Evolutionary conservation across 768 basidiomycete species (phyloP).

Genomic region (Boletus rubropictus): DNA sequence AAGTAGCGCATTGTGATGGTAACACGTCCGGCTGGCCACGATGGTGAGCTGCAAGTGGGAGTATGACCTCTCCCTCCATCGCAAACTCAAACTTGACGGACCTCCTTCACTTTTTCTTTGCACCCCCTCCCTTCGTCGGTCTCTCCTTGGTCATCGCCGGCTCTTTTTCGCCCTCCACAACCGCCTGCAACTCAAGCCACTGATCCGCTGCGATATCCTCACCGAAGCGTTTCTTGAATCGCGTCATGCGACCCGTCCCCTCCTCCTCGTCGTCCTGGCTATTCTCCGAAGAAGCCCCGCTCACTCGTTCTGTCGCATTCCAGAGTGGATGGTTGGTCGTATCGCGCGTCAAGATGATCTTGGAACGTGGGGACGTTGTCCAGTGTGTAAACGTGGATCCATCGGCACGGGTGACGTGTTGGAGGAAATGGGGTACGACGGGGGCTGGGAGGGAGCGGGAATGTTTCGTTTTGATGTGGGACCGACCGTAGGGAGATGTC

Average conservation of each 20-base stretch:
- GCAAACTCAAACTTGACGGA: not conserved
- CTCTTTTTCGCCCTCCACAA: conserved; percentile 25
- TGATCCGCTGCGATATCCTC: conserved; percentile 38
- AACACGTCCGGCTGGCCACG: too few species aligned
- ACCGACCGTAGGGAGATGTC: conserved; percentile 74
- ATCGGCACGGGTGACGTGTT: conserved; percentile 80
- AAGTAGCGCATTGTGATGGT: not conserved
- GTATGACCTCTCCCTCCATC: not conserved
- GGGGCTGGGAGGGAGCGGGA: conserved; percentile 70
- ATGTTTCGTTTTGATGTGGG: conserved; percentile 76
- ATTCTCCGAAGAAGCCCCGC: conserved; percentile 40
- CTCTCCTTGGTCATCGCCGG: conserved; percentile 23
- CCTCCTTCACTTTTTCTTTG: conserved; percentile 21
- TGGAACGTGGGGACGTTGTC: conserved; percentile 80
- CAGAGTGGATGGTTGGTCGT: conserved; percentile 86
- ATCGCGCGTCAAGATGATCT: conserved; percentile 76
- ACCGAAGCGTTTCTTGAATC: conserved; percentile 73
- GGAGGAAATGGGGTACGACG: conserved; percentile 79
- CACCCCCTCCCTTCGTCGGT: conserved; percentile 7
- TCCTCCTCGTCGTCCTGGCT: conserved; percentile 61
- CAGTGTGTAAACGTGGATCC: conserved; percentile 84
- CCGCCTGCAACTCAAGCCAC: conserved; percentile 25
- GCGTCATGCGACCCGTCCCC: conserved; percentile 69
- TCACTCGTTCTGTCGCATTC: conserved; percentile 58
- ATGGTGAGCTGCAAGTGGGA: not conserved